Evolutionary conservation across 2,329 filamentous ascomycete species (phyloP).

Genomic region (Helotiales sp.): DNA sequence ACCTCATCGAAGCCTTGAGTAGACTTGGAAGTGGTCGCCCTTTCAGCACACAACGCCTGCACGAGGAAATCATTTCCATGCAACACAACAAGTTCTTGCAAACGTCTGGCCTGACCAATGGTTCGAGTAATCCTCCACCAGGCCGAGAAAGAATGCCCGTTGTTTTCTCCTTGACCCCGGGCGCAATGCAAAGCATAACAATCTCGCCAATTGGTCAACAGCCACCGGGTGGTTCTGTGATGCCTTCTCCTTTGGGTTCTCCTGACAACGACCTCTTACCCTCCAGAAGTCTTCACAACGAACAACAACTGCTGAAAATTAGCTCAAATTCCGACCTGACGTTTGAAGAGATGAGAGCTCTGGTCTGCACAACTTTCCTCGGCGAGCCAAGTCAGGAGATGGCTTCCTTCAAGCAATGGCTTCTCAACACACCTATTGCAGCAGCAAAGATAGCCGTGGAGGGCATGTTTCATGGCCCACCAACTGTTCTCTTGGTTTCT

Average conservation of each 20-base stretch:
- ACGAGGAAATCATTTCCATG: conserved; percentile 56
- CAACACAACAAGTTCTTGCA: conserved; percentile 49
- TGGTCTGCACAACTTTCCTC: conserved; percentile 70
- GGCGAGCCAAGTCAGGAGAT: conserved; percentile 69
- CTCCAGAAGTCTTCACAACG: conserved; percentile 30
- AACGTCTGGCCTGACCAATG: conserved; percentile 53
- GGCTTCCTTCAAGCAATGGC: conserved; percentile 69
- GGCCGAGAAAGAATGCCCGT: conserved; percentile 50
- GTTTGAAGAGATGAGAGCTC: conserved; percentile 66
- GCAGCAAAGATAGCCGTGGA: conserved; percentile 66
- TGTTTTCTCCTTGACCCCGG: conserved; percentile 60
- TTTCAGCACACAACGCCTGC: conserved; percentile 61
- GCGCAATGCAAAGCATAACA: conserved; percentile 57
- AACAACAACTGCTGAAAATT: conserved; percentile 36
- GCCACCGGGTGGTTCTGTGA: conserved; percentile 42
- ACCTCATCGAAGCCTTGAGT: conserved; percentile 58
- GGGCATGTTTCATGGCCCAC: conserved; percentile 70
- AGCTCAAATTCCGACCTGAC: conserved; percentile 53
- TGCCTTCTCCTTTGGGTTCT: conserved; percentile 37
- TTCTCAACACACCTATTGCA: conserved; percentile 62
- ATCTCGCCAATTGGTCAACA: conserved; percentile 48
- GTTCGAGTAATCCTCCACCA: conserved; percentile 45
- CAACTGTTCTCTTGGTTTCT: conserved; percentile 68
- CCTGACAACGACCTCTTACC: conserved; percentile 37
- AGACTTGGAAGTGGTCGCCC: conserved; percentile 58